Conservation (phyloP, 202 grass and related monocot genomes). For the Hordeum pubiflorum region DNA sequence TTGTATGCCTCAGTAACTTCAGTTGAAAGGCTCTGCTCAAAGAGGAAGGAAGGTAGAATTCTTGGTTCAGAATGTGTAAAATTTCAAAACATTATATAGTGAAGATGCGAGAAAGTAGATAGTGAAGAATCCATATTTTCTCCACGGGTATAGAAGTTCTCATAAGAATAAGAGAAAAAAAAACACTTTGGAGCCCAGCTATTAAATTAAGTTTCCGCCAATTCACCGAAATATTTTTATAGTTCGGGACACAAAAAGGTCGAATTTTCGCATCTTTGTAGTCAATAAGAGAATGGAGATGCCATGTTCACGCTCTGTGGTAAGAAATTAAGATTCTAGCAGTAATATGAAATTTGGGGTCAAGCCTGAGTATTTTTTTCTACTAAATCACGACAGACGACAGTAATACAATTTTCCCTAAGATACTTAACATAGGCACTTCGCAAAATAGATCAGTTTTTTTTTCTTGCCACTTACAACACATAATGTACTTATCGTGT, state of each 20-base stretch:
- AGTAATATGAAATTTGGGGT: not conserved
- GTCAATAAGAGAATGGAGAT: slow-evolving; percentile 8
- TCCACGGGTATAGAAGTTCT: not conserved
- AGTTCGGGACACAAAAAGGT: not conserved
- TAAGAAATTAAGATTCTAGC: not conserved
- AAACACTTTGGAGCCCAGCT: not conserved
- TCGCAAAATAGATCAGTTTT: not conserved
- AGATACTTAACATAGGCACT: not conserved
- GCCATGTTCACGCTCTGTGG: not conserved
- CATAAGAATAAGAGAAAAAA: not conserved
- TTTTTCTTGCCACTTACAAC: not conserved
- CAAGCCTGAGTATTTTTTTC: not conserved
- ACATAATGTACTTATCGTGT: not conserved
- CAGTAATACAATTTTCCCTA: not conserved
- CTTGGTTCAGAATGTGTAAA: slow-evolving; percentile 24
- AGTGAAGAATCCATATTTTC: not conserved
- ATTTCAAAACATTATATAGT: not conserved
- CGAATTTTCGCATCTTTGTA: not conserved
- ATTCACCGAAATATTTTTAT: not conserved
- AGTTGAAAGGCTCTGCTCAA: slow-evolving; percentile 59
- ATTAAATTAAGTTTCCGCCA: not conserved
- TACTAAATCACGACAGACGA: not conserved
- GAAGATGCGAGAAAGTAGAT: not conserved
- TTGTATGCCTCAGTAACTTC: slow-evolving; percentile 82
- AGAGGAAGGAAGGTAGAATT: not conserved